Evolutionary conservation across 2,329 filamentous ascomycete species (phyloP).

Genomic region (Arthroderma sp.): DNA sequence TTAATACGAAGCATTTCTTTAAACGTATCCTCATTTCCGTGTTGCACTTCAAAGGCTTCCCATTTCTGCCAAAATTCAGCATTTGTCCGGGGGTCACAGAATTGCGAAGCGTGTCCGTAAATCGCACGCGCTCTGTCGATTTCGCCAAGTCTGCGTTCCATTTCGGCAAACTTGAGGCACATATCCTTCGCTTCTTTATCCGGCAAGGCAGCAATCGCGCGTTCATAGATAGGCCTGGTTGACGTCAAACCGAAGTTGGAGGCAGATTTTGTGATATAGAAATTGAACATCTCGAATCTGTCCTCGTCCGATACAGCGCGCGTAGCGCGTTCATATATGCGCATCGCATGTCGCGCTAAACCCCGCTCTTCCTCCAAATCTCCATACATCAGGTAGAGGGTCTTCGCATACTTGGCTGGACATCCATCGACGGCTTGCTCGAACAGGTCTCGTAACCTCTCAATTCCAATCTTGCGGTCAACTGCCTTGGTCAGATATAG

Average conservation of each 20-base stretch:
- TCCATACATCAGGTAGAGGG: constrained; percentile 95
- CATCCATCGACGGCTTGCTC: constrained; percentile 94
- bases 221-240: constrained; percentile 88
- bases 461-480: constrained; percentile 89
- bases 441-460: constrained; percentile 84
- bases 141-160: constrained; percentile 82
- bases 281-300: constrained; percentile 94
- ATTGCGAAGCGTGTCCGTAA: constrained; percentile 92
- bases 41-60: constrained; percentile 94
- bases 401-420: constrained; percentile 89
- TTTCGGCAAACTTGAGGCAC: constrained; percentile 97
- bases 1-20: constrained; percentile 99
- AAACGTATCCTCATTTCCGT: constrained; percentile 98
- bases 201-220: constrained; percentile 83
- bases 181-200: constrained; percentile 90
- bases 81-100: constrained; percentile 86
- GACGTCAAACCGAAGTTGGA: constrained; percentile 96
- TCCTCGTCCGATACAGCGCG: constrained; percentile 91
- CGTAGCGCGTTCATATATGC: constrained; percentile 95
- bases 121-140: constrained; percentile 92
- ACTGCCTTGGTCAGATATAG: constrained; percentile 95
- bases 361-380: constrained; percentile 92
- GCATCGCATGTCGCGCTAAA: constrained; percentile 90
- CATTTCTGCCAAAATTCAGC: constrained; percentile 90
- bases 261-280: constrained; percentile 97